Evolutionary conservation across 306 rosid genomes (phyloP).

Genomic region (Acacia crassicarpa): DNA sequence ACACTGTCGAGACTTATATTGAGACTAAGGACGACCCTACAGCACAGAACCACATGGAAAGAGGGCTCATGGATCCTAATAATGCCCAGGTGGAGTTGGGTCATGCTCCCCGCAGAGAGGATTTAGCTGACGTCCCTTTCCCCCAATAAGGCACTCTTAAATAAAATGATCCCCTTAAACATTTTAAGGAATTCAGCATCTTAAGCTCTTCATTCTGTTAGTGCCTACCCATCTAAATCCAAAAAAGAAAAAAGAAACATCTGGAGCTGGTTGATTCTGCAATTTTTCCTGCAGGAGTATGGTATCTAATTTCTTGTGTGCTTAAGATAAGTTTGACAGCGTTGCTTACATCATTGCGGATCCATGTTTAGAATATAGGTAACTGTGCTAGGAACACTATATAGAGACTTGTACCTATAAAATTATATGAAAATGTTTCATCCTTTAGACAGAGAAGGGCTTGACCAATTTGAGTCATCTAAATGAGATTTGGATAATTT

Average conservation of each 20-base stretch:
- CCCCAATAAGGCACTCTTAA: conserved; percentile 38
- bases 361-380: neutral
- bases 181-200: too few species aligned
- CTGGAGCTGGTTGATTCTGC: neutral
- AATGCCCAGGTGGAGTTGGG: conserved; percentile 33
- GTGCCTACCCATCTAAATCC: too few species aligned
- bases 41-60: conserved; percentile 59
- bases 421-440: too few species aligned
- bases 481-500: too few species aligned
- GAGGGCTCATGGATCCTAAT: conserved; percentile 33
- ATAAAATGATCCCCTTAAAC: neutral
- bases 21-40: conserved; percentile 46
- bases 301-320: neutral
- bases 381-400: neutral
- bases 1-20: conserved; percentile 48
- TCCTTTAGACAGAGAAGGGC: too few species aligned
- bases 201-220: too few species aligned
- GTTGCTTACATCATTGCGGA: neutral
- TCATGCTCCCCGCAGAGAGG: conserved; percentile 58
- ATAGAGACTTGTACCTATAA: neutral
- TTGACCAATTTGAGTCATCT: too few species aligned
- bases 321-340: neutral
- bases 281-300: neutral
- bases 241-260: neutral
- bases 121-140: conserved; percentile 55